Percentiles rank a stretch among this genome's conserved stretches.
These are phyloP conservation scores for Grifola frondosa DNA, from an alignment of 1,284 basidiomycete genomes.

Conservation along the genomic window DNA sequence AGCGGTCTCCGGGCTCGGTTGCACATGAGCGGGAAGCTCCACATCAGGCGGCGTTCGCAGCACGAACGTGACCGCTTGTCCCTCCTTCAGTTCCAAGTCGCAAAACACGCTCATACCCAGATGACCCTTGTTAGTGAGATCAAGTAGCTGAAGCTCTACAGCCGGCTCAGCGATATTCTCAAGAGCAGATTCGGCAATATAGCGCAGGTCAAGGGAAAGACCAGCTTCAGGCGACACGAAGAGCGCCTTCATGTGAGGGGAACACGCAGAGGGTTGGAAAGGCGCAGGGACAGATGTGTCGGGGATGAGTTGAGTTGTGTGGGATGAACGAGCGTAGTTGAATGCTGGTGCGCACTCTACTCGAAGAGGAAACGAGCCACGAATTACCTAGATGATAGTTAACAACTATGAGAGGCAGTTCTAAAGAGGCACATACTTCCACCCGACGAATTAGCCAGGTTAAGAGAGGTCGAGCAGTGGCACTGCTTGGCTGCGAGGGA, in stretches of 20 bases:
- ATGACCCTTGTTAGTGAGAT: slow-evolving; percentile 66
- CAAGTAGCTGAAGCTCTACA: slow-evolving; percentile 57
- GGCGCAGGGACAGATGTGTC: slow-evolving; percentile 20
- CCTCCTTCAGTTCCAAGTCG: slow-evolving; percentile 68
- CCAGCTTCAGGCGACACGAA: slow-evolving; percentile 56
- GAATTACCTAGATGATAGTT: slow-evolving; percentile 53
- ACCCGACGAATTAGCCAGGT: slow-evolving; percentile 89
- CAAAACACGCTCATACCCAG: slow-evolving; percentile 55
- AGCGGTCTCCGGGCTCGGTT: slow-evolving; percentile 38
- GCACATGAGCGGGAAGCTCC: slow-evolving; percentile 19
- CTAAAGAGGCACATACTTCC: slow-evolving; percentile 46
- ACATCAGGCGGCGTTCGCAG: slow-evolving; percentile 60
- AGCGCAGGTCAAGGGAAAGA: slow-evolving; percentile 76
- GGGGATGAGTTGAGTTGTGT: slow-evolving; percentile 58
- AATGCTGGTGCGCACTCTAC: slow-evolving; percentile 92
- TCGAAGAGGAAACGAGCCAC: slow-evolving; percentile 72
- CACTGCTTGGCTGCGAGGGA: slow-evolving; percentile 62
- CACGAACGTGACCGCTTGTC: slow-evolving; percentile 84
- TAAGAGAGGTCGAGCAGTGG: slow-evolving; percentile 60
- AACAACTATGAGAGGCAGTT: not conserved
- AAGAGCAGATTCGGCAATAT: slow-evolving; percentile 56
- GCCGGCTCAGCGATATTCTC: slow-evolving; percentile 50
- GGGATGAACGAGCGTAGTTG: slow-evolving; percentile 81
- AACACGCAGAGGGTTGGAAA: slow-evolving; percentile 9
- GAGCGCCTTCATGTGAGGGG: slow-evolving; percentile 56